A percentile compares a stretch with the other conserved stretches of the same genome.
Conservation (phyloP, 2,329 filamentous ascomycete genomes). For the Chrysoporthe puriensis region DNA sequence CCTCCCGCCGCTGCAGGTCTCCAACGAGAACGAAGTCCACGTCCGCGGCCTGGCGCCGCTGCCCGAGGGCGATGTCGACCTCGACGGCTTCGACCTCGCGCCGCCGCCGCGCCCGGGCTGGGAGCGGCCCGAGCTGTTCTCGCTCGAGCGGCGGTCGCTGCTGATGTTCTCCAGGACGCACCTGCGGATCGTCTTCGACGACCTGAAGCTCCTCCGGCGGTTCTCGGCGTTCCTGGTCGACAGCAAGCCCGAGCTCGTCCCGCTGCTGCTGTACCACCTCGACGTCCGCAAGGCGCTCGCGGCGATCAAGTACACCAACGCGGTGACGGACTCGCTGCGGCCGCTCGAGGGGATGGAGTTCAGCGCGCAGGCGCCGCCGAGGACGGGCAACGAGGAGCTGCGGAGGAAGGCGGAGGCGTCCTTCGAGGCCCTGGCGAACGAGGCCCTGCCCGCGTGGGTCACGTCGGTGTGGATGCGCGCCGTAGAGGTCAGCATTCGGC, state of each 20-base stretch:
- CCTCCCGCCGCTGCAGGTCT: constrained; percentile 9
- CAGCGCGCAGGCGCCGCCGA: constrained; percentile 51
- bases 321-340: constrained; percentile 64
- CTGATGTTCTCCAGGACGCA: constrained; percentile 69
- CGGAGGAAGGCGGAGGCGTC: constrained; percentile 65
- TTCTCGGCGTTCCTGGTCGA: constrained; percentile 70
- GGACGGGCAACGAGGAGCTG: constrained; percentile 61
- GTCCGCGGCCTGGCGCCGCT: constrained; percentile 42
- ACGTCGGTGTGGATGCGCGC: constrained; percentile 69
- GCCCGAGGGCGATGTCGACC: constrained; percentile 50
- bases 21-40: constrained; percentile 1
- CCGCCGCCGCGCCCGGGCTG: constrained; percentile 39
- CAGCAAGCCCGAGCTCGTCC: constrained; percentile 65
- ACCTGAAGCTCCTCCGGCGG: constrained; percentile 63
- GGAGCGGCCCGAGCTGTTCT: constrained; percentile 44
- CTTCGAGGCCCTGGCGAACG: constrained; percentile 65
- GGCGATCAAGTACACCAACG: constrained; percentile 72
- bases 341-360: constrained; percentile 60
- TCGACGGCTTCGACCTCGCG: constrained; percentile 54
- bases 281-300: constrained; percentile 71
- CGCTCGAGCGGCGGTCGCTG: constrained; percentile 67
- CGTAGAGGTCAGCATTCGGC: constrained; percentile 70
- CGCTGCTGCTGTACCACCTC: constrained; percentile 73
- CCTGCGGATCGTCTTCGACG: constrained; percentile 65
- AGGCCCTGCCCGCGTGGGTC: constrained; percentile 74